These are phyloP conservation scores for Penicillium griseofulvum DNA, from an alignment of 2,329 filamentous ascomycete species.

Conservation along the genomic window DNA sequence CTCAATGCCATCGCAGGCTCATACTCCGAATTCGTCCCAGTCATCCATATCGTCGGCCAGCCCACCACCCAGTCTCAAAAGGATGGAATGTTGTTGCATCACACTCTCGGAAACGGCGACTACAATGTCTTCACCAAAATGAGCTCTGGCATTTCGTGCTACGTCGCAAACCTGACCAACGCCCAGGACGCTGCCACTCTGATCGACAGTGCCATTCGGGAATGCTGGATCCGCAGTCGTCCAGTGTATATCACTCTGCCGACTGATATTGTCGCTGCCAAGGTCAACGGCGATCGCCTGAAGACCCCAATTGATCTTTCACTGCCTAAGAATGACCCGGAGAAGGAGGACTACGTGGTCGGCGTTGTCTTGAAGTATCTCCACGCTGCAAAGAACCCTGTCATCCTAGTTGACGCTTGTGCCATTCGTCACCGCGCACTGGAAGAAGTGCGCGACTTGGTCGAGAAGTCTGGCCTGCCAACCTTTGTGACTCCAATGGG, in stretches of 20 bases:
- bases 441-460: constrained; percentile 67
- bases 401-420: constrained; percentile 80
- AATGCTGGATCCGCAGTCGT: constrained; percentile 70
- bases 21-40: constrained; percentile 69
- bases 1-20: constrained; percentile 73
- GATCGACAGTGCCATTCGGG: constrained; percentile 73
- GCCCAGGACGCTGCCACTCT: constrained; percentile 67
- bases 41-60: constrained; percentile 61
- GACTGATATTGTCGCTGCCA: constrained; percentile 73
- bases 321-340: constrained; percentile 63
- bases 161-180: constrained; percentile 67
- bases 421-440: constrained; percentile 73
- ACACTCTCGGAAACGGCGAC: constrained; percentile 73
- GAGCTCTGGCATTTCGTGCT: constrained; percentile 68
- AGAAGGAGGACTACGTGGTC: constrained; percentile 78
- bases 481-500: constrained; percentile 90
- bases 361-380: constrained; percentile 73
- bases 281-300: constrained; percentile 71
- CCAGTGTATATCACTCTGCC: constrained; percentile 84
- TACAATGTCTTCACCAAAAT: constrained; percentile 82
- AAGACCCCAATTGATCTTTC: constrained; percentile 67
- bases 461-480: constrained; percentile 71
- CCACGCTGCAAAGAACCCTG: constrained; percentile 67
- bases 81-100: constrained; percentile 54
- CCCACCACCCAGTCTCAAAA: constrained; percentile 51